These are phyloP conservation scores for Rhizopogon vulgaris DNA, from an alignment of 768 basidiomycete species.

Conservation along the genomic window DNA sequence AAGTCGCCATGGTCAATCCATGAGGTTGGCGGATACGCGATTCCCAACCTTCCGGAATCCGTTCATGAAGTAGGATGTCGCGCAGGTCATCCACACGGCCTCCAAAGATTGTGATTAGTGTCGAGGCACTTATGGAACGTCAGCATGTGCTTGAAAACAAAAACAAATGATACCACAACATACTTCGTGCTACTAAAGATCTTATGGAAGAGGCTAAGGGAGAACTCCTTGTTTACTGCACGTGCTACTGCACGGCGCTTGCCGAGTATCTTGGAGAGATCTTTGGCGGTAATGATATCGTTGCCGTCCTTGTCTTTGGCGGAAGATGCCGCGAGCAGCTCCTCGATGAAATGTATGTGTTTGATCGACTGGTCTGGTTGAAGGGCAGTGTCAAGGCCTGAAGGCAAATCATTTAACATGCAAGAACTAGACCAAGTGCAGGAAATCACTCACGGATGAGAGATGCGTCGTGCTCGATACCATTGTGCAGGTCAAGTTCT, in stretches of 20 bases:
- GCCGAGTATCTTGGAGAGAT: slow-evolving; percentile 52
- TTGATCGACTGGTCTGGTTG: slow-evolving; percentile 47
- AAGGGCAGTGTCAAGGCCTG: slow-evolving; percentile 49
- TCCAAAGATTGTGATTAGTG: slow-evolving; percentile 63
- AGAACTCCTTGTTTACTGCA: slow-evolving; percentile 52
- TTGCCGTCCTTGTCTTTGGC: slow-evolving; percentile 48
- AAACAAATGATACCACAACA: slow-evolving; percentile 14
- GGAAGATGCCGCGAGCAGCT: slow-evolving; percentile 53
- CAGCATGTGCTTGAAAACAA: not conserved
- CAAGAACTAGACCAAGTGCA: not conserved
- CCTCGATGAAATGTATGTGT: slow-evolving; percentile 46
- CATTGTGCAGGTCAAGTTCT: slow-evolving; percentile 69
- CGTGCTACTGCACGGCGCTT: slow-evolving; percentile 59
- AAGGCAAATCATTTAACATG: not conserved
- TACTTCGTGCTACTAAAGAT: slow-evolving; percentile 69
- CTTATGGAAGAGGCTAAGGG: slow-evolving; percentile 46
- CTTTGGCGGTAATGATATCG: slow-evolving; percentile 44
- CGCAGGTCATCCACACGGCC: slow-evolving; percentile 53
- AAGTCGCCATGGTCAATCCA: slow-evolving; percentile 54
- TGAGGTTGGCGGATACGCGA: slow-evolving; percentile 43
- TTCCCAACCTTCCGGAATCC: slow-evolving; percentile 69
- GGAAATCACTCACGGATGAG: slow-evolving; percentile 24
- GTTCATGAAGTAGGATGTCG: slow-evolving; percentile 55
- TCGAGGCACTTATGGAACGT: slow-evolving; percentile 44
- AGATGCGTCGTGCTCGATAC: slow-evolving; percentile 34